Base-by-base conservation (phyloP, 805 yeast species). In the Komagataella pastoris region DNA sequence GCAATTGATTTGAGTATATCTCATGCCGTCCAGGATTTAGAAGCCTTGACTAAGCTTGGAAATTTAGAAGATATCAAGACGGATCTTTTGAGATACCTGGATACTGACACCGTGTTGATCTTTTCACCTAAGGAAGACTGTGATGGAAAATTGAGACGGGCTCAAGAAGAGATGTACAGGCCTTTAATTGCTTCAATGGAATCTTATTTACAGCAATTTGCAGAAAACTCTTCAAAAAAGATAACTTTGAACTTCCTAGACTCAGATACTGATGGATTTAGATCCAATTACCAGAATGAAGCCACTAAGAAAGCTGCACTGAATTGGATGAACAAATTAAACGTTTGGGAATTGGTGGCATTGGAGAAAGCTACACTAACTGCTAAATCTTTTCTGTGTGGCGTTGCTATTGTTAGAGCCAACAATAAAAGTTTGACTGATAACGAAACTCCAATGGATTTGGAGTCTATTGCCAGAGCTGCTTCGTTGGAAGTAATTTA, bases 31-130 rank as follows among this genome's bases (percentile, higher is more conserved):
- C 67, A 68, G 3, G 72, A 74, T 54, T 71, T 69, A 18, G 83
- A 78, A 49, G 63, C 75, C 50, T 64, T 72, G 14, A 77, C 82
- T 47, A 84, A 85, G 62, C 74, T 82, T 44, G 89, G 90, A 7
- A 77, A 72, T 54, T 67, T 79, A 47, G 76, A 73, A 3, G 77
- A 76, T 47, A 77, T 88, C 18, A 75, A 79, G 54, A 65, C 73
- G 47, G 77, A 76, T 55, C 68, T 93, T 55, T 69, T 91, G 60
- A 80, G 90, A 52, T 93, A 90, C 62, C 71, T 95, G 53, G 99
- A 93, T 64, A 93, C 99, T 0, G 99, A 93, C 65, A 89, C 98
- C 1, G 71, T 95, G 55, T 73, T 93, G 51, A 88, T 91, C 7
- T 85, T 90, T 61, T 82, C 97, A 1, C 95, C 97, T 10, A 57